These are phyloP conservation scores for Withania somnifera DNA, from an alignment of 305 asterid species.

Conservation along the genomic window DNA sequence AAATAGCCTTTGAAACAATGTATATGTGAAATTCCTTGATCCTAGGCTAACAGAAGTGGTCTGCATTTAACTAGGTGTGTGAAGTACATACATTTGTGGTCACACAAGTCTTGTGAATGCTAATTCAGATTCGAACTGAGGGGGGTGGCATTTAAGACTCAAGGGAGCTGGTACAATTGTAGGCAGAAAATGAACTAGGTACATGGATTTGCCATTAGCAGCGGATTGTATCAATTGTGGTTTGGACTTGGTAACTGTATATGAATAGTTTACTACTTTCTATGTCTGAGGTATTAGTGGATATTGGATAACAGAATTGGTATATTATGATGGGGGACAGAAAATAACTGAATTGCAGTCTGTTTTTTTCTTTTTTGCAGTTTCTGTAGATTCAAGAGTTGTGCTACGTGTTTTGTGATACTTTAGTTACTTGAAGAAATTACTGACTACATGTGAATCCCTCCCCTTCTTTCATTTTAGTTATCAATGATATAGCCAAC, in stretches of 20 bases:
- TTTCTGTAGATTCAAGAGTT: neutral
- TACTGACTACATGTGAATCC: conserved; percentile 13
- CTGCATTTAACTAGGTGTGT: neutral
- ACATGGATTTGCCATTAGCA: neutral
- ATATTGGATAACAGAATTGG: neutral
- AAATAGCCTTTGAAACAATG: neutral
- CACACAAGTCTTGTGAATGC: neutral
- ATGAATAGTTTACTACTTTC: neutral
- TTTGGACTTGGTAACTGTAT: neutral
- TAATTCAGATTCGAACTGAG: neutral
- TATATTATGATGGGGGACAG: neutral
- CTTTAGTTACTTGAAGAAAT: neutral
- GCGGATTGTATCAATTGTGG: neutral
- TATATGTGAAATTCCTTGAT: neutral
- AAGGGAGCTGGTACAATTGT: neutral
- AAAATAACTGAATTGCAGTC: neutral
- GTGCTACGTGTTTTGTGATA: neutral
- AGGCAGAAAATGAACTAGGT: neutral
- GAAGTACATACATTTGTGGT: neutral
- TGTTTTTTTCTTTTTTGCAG: neutral
- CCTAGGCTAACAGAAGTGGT: neutral
- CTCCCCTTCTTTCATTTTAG: neutral
- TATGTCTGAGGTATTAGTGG: neutral
- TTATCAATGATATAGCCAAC: neutral
- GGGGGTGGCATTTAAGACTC: neutral